Evolutionary conservation across 148 eudicot genomes (phyloP).

Genomic region (Rhododendron mucronatum): DNA sequence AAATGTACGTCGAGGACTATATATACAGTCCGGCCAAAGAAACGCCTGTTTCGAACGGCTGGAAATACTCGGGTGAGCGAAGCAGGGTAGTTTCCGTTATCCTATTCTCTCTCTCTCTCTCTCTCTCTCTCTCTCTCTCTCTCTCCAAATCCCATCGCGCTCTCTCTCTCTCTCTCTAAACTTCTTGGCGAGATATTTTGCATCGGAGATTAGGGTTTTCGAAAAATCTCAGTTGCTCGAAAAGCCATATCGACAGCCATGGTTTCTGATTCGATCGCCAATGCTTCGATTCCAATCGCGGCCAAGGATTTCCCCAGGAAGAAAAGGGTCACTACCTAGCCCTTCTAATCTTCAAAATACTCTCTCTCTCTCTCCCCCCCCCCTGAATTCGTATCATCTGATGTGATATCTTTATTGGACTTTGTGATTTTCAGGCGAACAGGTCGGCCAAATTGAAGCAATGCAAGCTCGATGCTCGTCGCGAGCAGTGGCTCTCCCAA

Average conservation of each 20-base stretch:
- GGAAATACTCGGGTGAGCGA: too few relatives aligned
- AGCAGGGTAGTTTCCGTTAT: too few relatives aligned
- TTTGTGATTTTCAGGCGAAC: slow-evolving; percentile 47
- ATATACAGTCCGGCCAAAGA: too few relatives aligned
- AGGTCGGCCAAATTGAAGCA: slow-evolving; percentile 92
- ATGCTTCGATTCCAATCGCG: slow-evolving; percentile 54
- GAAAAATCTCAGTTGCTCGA: neutral
- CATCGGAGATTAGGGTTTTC: slow-evolving; percentile 32
- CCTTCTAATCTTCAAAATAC: neutral
- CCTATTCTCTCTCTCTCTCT: too few relatives aligned
- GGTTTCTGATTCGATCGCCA: slow-evolving; percentile 70
- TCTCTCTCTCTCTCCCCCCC: neutral
- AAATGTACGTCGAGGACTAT: too few relatives aligned
- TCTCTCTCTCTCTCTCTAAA: slow-evolving; percentile 5
- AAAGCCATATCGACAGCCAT: slow-evolving; percentile 17
- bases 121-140: too few relatives aligned
- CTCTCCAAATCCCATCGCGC: too few relatives aligned
- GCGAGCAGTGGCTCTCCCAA: slow-evolving; percentile 93
- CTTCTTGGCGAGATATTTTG: slow-evolving; percentile 2
- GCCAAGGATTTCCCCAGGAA: slow-evolving; percentile 73
- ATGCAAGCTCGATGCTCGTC: slow-evolving; percentile 91
- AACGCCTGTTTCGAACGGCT: too few relatives aligned
- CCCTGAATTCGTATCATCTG: neutral
- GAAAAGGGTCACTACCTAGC: slow-evolving; percentile 49
- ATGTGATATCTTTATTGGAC: neutral